A percentile compares a stretch with the other conserved stretches of the same genome.
Conservation (phyloP, 1,284 basidiomycete genomes). For the Bondarzewia mesenterica region DNA sequence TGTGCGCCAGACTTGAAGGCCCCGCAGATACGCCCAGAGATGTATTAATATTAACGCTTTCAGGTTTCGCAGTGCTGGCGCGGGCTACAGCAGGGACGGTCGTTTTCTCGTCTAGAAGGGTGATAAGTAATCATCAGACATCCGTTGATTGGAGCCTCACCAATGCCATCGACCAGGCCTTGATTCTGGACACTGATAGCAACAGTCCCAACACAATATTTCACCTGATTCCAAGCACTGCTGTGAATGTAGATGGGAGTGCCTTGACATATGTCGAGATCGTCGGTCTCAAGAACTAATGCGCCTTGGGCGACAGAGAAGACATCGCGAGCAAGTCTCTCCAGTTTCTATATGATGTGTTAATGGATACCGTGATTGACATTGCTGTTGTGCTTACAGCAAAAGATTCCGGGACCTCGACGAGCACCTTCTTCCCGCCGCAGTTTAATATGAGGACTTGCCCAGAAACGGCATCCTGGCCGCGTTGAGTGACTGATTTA, state of each 20-base stretch:
- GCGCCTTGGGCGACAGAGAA: conserved; percentile 10
- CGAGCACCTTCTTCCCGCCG: conserved; percentile 6
- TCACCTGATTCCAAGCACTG: conserved; percentile 17
- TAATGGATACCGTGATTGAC: not conserved
- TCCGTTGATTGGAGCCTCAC: not conserved
- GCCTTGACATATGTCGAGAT: conserved; percentile 15
- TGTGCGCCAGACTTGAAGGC: not conserved
- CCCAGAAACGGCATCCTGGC: not conserved
- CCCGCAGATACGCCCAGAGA: not conserved
- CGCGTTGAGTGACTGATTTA: not conserved
- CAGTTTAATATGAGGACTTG: conserved; percentile 7
- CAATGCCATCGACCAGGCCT: not conserved
- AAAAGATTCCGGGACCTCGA: conserved; percentile 9
- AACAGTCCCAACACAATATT: conserved; percentile 12
- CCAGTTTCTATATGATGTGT: conserved; percentile 6
- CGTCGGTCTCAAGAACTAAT: conserved; percentile 16
- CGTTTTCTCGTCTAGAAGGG: not conserved
- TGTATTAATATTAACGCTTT: not conserved
- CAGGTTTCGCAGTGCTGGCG: not conserved
- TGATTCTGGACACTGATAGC: conserved; percentile 1
- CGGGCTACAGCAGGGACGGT: not conserved
- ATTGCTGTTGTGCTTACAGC: conserved; percentile 4
- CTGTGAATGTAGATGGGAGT: conserved; percentile 15
- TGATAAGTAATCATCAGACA: not conserved
- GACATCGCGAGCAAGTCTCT: conserved; percentile 5